phyloP scores from a whole-genome alignment of 352 stramenopile genomes.

The Pythium rhizo-oryzae region DNA sequence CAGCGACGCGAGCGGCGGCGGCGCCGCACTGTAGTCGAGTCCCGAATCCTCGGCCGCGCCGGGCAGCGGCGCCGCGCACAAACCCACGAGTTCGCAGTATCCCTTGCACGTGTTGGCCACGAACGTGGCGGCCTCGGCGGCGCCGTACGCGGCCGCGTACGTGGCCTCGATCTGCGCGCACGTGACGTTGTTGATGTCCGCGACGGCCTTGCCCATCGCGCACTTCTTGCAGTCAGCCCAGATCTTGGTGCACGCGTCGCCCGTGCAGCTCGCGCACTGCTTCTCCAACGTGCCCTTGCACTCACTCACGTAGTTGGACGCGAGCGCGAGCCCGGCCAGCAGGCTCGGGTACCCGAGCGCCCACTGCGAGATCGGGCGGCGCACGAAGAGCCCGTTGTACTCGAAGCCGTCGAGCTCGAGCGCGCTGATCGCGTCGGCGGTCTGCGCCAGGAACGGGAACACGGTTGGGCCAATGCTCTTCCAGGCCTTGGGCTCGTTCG shows the following conservation, averaged over 20 bases:
- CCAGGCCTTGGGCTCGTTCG: constrained; percentile 65
- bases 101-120: constrained; percentile 29
- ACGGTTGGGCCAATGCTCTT: constrained; percentile 54
- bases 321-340: constrained; percentile 57
- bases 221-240: constrained; percentile 42
- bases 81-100: constrained; percentile 45
- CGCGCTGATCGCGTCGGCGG: constrained; percentile 38
- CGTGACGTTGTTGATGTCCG: constrained; percentile 35
- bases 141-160: constrained; percentile 34
- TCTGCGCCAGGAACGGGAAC: constrained; percentile 40
- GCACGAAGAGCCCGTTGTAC: constrained; percentile 76
- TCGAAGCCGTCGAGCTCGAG: constrained; percentile 63
- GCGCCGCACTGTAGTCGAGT: constrained; percentile 49
- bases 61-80: constrained; percentile 65
- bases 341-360: constrained; percentile 75
- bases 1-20: constrained; percentile 40
- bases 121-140: constrained; percentile 24
- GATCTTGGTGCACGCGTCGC: constrained; percentile 34
- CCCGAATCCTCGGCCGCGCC: constrained; percentile 63
- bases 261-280: constrained; percentile 43
- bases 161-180: constrained; percentile 34
- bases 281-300: constrained; percentile 44
- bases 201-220: constrained; percentile 23
- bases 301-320: constrained; percentile 50
- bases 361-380: constrained; percentile 61